These are phyloP conservation scores for Epithele typhae DNA, from an alignment of 768 basidiomycete species.

Conservation along the genomic window DNA sequence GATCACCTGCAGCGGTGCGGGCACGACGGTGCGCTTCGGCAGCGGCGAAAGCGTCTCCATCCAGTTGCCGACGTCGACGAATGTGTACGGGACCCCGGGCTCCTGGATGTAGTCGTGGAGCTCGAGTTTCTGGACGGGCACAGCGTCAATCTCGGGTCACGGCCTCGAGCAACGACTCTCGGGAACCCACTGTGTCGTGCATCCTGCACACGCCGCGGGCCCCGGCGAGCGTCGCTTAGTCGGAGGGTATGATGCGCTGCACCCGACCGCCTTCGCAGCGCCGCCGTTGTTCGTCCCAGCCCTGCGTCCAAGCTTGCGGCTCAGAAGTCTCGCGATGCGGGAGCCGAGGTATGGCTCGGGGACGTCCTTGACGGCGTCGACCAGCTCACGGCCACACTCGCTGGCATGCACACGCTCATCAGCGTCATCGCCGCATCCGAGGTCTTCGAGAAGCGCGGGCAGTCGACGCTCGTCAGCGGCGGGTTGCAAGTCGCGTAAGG, in stretches of 20 bases:
- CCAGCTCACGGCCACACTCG: background rate
- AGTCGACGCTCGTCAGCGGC: no score
- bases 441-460: no score
- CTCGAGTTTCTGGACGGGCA: conserved; percentile 20
- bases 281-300: background rate
- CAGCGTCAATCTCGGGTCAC: no score
- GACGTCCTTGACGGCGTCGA: background rate
- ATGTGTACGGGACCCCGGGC: conserved; percentile 23
- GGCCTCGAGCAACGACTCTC: no score
- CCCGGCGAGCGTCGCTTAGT: conserved; percentile 4
- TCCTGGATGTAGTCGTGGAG: conserved; percentile 23
- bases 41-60: background rate
- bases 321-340: background rate
- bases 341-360: background rate
- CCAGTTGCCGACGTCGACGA: conserved; percentile 23
- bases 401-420: background rate
- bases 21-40: background rate
- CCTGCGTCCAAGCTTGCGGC: background rate
- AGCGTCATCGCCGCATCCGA: no score
- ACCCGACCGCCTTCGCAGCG: conserved; percentile 18
- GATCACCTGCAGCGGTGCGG: background rate
- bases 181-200: conserved; percentile 4
- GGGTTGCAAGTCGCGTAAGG: conserved; percentile 1
- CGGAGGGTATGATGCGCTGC: conserved; percentile 2
- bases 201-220: conserved; percentile 5